A percentile compares a stretch with the other conserved stretches of the same genome.
These are phyloP conservation scores for Ophiostoma ulmi DNA, from an alignment of 2,329 filamentous ascomycete species.

Conservation along the genomic window DNA sequence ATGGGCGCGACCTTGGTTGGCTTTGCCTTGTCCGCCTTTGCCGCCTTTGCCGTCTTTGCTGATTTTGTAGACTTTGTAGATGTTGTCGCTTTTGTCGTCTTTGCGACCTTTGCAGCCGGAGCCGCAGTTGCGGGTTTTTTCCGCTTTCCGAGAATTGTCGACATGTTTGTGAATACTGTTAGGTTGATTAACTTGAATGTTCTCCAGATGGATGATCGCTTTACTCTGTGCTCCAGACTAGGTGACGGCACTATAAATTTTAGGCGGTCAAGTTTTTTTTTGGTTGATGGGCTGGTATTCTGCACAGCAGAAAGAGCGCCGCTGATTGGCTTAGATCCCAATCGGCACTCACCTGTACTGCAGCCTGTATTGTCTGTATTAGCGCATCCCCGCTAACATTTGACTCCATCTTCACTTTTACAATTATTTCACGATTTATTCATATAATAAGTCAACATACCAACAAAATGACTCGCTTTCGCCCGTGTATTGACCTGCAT, in stretches of 20 bases:
- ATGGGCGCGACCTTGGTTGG: slow-evolving; percentile 21
- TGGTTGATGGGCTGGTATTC: not conserved
- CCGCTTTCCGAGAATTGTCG: slow-evolving; percentile 46
- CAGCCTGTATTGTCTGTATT: not conserved
- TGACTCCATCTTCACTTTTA: not conserved
- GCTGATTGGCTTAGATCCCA: not conserved
- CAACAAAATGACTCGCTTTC: slow-evolving; percentile 70
- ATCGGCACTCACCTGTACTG: not conserved
- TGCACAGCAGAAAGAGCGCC: not conserved
- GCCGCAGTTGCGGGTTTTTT: slow-evolving; percentile 37
- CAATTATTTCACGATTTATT: not conserved
- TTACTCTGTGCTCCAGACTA: too few relatives aligned
- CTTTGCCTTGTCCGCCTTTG: not conserved
- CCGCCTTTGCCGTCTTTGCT: slow-evolving; percentile 42
- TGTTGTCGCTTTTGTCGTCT: not conserved
- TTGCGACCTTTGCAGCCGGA: slow-evolving; percentile 43
- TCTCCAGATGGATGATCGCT: not conserved
- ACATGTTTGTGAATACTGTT: slow-evolving; percentile 34
- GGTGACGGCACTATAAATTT: slow-evolving; percentile 15
- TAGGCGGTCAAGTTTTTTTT: slow-evolving; percentile 16
- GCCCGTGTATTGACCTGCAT: slow-evolving; percentile 95
- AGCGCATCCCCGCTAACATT: slow-evolving; percentile 8
- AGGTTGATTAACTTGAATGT: not conserved
- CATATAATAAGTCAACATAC: not conserved
- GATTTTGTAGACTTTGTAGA: slow-evolving; percentile 17